Base-by-base conservation (phyloP, 2,329 filamentous ascomycete genomes). In the Arachnopeziza araneosa region DNA sequence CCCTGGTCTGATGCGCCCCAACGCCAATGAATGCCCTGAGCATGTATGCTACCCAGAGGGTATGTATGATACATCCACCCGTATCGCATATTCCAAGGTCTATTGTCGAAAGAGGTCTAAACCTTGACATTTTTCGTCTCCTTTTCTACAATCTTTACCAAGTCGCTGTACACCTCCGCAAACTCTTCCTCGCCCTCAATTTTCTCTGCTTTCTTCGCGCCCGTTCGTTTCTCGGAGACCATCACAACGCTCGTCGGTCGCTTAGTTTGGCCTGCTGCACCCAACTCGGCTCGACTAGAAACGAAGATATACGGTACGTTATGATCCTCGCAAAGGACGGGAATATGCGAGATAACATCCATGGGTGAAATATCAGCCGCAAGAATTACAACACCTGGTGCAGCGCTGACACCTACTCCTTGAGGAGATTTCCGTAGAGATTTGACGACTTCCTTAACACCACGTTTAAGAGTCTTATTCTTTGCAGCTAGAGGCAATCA, bases 361-460 rank as follows among this genome's bases (percentile, higher is more conserved):
- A 95, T 93, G 67, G 95, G 95, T 57, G 91, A 96, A 80, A 99
- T 98, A 77, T 99, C 95, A 70, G 91, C 95, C 44, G 95, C 95
- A 68, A 99, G 91, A 75, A 99, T 82, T 70, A 97, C 91, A 67
- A 99, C 83, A 67, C 86, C 83, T 52, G 90, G 87, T 57, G 83
- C 75, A 56, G 83, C 80, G 72, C 84, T 79, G 66, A 84, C 82
- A 62, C 85, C 83, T n/a, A 85, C 83, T 60, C 86, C 83, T 68
- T 85, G 76, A 60, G 90, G 83, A 17, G 91, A 93, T 80, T 98
- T 98, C 80, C 95, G 92, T 70, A 99, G 90, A 36, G 93, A 89
- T 81, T 99, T 99, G 79, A 98, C 93, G 73, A 96, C 93, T 80
- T 99, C 95, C 79, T 99, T 99, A 67, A 99, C 95, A 73, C 95